These are phyloP conservation scores for Nannochloris sp. DNA, from an alignment of 139 green algal genomes.

Conservation along the genomic window DNA sequence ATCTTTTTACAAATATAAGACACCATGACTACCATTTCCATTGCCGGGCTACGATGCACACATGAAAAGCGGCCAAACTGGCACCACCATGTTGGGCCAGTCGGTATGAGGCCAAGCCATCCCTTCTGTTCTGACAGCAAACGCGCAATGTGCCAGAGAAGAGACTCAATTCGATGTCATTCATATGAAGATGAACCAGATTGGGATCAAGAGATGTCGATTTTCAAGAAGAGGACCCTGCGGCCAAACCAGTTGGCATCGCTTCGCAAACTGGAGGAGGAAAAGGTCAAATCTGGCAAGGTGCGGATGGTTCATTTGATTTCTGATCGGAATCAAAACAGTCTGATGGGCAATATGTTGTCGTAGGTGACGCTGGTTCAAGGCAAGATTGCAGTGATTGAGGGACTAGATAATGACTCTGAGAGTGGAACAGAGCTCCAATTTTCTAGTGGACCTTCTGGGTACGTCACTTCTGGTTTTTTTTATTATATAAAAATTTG, in stretches of 20 bases:
- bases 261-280: conserved; percentile 55
- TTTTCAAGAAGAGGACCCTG: conserved; percentile 68
- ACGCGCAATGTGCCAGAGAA: background rate
- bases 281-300: conserved; percentile 59
- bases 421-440: conserved; percentile 60
- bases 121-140: too few species aligned
- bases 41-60: too few species aligned
- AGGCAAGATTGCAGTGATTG: conserved; percentile 65
- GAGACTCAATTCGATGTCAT: background rate
- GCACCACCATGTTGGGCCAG: too few species aligned
- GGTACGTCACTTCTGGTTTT: conserved; percentile 29
- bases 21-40: too few species aligned
- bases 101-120: too few species aligned
- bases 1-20: too few species aligned
- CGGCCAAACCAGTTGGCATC: conserved; percentile 69
- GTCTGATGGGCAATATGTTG: background rate
- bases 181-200: conserved; percentile 33
- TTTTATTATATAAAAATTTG: background rate
- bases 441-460: conserved; percentile 65
- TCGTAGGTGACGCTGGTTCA: conserved; percentile 59
- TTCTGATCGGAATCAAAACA: background rate
- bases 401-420: conserved; percentile 76
- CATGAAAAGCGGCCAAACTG: too few species aligned
- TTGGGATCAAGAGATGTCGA: conserved; percentile 73
- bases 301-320: conserved; percentile 22